phyloP scores from a whole-genome alignment of 371 early-diverging fungal species.

The Mortierella sp. region DNA sequence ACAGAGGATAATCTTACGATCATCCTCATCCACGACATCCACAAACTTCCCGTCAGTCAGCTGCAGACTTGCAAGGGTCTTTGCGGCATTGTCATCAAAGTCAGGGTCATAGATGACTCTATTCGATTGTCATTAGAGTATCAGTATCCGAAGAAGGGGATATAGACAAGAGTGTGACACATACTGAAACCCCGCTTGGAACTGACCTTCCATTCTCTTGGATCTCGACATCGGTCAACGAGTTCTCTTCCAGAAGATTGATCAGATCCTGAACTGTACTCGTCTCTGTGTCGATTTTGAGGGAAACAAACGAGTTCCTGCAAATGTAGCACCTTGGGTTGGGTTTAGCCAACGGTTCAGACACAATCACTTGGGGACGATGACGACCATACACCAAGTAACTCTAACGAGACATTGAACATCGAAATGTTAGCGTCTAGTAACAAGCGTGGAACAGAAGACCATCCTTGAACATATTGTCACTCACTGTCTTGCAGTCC shows the following conservation, averaged over 20 bases:
- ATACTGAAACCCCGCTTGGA: too few species aligned
- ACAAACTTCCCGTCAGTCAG: conserved; percentile 68
- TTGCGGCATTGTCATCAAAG: conserved; percentile 82
- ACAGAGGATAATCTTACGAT: conserved; percentile 40
- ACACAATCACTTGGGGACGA: conserved; percentile 60
- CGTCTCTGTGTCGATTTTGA: conserved; percentile 57
- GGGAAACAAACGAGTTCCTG: conserved; percentile 57
- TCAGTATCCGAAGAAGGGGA: too few species aligned
- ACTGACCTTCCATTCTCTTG: conserved; percentile 70
- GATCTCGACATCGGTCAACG: conserved; percentile 59
- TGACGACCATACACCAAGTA: conserved; percentile 65
- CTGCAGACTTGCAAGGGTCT: conserved; percentile 67
- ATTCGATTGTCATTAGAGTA: neutral
- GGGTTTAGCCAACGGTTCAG: conserved; percentile 63
- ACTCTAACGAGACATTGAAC: conserved; percentile 53
- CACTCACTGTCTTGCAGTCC: conserved; percentile 68
- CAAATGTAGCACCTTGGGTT: conserved; percentile 73
- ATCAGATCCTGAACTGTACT: conserved; percentile 67
- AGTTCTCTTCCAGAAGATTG: conserved; percentile 50
- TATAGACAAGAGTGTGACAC: too few species aligned
- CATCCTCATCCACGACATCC: conserved; percentile 64
- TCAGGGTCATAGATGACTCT: conserved; percentile 92
- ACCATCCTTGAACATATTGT: too few species aligned
- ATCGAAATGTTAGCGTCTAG: too few species aligned
- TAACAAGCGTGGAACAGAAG: too few species aligned